Conservation (phyloP, 2,329 filamentous ascomycete species). For the Cladosporium sp. region DNA sequence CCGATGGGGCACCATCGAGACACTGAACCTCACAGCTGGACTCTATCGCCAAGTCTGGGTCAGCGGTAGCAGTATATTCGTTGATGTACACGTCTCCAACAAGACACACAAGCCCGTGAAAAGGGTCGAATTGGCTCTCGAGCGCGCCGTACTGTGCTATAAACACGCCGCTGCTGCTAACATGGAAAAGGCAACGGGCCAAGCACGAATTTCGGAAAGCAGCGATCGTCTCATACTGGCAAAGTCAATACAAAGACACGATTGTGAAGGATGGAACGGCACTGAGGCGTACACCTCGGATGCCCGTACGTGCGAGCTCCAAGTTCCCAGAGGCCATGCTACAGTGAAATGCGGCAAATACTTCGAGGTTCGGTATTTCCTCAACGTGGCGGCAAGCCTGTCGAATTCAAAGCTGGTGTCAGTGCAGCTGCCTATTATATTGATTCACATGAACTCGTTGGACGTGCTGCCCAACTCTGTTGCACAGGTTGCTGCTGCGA, state of each 20-base stretch:
- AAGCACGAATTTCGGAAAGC: slow-evolving; percentile 49
- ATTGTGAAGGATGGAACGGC: slow-evolving; percentile 43
- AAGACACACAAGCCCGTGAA: slow-evolving; percentile 46
- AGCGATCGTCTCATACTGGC: slow-evolving; percentile 47
- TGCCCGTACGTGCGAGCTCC: slow-evolving; percentile 46
- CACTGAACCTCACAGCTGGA: slow-evolving; percentile 47
- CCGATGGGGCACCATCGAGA: slow-evolving; percentile 38
- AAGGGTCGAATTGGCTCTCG: slow-evolving; percentile 48
- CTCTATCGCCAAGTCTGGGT: slow-evolving; percentile 56
- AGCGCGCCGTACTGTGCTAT: slow-evolving; percentile 48
- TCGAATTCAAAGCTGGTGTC: slow-evolving; percentile 46
- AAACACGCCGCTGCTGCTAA: slow-evolving; percentile 49
- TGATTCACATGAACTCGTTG: slow-evolving; percentile 55
- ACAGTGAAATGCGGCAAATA: slow-evolving; percentile 51
- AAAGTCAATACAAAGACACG: slow-evolving; percentile 40
- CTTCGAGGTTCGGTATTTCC: slow-evolving; percentile 53
- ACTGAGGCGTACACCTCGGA: slow-evolving; percentile 43
- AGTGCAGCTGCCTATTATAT: slow-evolving; percentile 51
- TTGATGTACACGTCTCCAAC: slow-evolving; percentile 50
- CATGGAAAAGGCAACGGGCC: slow-evolving; percentile 44
- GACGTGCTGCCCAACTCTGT: slow-evolving; percentile 53
- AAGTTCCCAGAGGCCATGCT: slow-evolving; percentile 47
- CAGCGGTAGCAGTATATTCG: slow-evolving; percentile 51
- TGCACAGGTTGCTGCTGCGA: slow-evolving; percentile 51
- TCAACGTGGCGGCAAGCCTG: slow-evolving; percentile 46